phyloP scores from a whole-genome alignment of 108 stramenopile species.

The Phaeodactylum tricornutum region DNA sequence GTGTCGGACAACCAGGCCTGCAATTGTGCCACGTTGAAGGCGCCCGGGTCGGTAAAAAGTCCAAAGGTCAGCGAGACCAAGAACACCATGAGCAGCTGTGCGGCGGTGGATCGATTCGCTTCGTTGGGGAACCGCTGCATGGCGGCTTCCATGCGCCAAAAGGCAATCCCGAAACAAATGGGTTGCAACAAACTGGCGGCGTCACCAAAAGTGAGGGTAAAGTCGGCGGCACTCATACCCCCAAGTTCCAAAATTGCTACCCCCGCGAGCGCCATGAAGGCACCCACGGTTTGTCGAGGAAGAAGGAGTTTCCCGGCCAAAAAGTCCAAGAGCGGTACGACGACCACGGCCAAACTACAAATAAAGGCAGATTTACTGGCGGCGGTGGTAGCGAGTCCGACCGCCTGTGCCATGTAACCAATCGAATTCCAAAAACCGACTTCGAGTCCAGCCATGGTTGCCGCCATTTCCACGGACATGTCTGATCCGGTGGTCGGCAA shows the following conservation, averaged over 20 bases:
- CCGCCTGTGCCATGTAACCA: conserved; percentile 86
- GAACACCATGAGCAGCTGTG: conserved; percentile 74
- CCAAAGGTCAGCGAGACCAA: conserved; percentile 28
- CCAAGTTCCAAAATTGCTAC: conserved; percentile 75
- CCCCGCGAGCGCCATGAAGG: conserved; percentile 67
- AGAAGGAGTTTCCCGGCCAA: conserved; percentile 40
- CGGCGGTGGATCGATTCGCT: conserved; percentile 64
- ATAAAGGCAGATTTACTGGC: conserved; percentile 87
- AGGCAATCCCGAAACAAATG: conserved; percentile 79
- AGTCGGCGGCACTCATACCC: background rate
- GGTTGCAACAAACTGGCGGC: conserved; percentile 64
- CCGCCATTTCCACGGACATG: conserved; percentile 8
- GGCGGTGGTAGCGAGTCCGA: conserved; percentile 68
- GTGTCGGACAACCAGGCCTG: conserved; percentile 44
- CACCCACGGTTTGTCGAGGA: conserved; percentile 39
- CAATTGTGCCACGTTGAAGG: conserved; percentile 12
- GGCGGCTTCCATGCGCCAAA: conserved; percentile 58
- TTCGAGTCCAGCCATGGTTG: conserved; percentile 64
- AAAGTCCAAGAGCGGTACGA: conserved; percentile 80
- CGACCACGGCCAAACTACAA: conserved; percentile 84
- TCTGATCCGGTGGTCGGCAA: background rate
- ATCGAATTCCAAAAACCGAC: conserved; percentile 73
- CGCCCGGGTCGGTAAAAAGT: conserved; percentile 15
- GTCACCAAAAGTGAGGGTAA: conserved; percentile 33
- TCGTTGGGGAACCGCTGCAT: conserved; percentile 55